These are phyloP conservation scores for Fusarium sp. DNA, from an alignment of 2,329 filamentous ascomycete species.

Conservation along the genomic window DNA sequence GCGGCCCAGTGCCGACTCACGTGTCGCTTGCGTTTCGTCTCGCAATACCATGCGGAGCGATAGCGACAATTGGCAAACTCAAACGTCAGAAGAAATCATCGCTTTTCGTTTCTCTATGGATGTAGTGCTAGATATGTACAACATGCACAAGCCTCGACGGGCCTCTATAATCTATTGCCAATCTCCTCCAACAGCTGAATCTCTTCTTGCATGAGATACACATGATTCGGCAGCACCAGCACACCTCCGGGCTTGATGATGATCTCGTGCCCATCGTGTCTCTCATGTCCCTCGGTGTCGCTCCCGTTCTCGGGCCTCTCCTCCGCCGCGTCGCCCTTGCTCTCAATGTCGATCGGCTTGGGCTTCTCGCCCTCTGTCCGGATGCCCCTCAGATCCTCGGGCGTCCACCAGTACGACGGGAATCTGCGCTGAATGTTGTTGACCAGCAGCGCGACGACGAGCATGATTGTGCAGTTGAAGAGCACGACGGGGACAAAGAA, in stretches of 20 bases:
- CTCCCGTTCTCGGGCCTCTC: constrained; percentile 37
- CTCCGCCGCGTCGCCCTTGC: constrained; percentile 25
- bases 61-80: neutral
- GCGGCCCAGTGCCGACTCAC: too few relatives aligned
- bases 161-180: constrained; percentile 51
- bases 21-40: too few relatives aligned
- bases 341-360: constrained; percentile 33
- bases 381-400: constrained; percentile 49
- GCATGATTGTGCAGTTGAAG: constrained; percentile 74
- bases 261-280: constrained; percentile 47
- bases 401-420: constrained; percentile 81
- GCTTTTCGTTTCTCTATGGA: neutral
- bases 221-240: constrained; percentile 54
- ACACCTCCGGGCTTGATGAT: constrained; percentile 54
- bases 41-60: neutral
- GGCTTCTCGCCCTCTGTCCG: constrained; percentile 12
- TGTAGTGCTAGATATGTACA: neutral
- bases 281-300: constrained; percentile 33
- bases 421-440: constrained; percentile 80
- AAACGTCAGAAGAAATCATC: neutral
- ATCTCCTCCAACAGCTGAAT: constrained; percentile 55
- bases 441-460: constrained; percentile 73
- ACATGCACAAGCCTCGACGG: neutral
- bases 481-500: constrained; percentile 75
- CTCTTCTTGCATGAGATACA: constrained; percentile 58